A percentile compares a stretch with the other conserved stretches of the same genome.
These are phyloP conservation scores for Pythium volutum DNA, from an alignment of 352 stramenopile genomes.

Conservation along the genomic window DNA sequence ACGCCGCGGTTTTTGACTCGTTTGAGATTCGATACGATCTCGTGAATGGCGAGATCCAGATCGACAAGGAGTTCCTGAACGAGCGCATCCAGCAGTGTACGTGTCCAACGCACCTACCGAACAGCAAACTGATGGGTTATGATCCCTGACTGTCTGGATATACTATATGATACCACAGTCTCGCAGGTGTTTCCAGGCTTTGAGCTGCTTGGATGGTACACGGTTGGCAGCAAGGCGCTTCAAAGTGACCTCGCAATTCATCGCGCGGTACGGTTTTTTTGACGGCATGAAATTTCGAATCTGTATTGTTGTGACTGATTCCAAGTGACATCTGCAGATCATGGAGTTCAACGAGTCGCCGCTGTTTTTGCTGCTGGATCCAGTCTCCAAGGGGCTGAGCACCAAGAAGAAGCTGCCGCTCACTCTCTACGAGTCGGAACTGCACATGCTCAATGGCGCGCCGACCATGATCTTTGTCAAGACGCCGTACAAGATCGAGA, in stretches of 20 bases:
- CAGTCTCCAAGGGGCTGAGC: conserved; percentile 49
- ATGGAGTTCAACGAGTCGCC: conserved; percentile 89
- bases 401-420: conserved; percentile 89
- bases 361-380: conserved; percentile 76
- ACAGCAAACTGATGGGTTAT: background rate
- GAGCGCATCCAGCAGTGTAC: conserved; percentile 79
- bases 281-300: background rate
- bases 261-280: conserved; percentile 40
- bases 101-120: background rate
- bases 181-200: conserved; percentile 85
- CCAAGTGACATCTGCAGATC: conserved; percentile 33
- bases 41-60: conserved; percentile 47
- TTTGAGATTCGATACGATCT: conserved; percentile 87
- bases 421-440: conserved; percentile 80
- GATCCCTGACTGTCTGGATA: background rate
- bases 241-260: conserved; percentile 76
- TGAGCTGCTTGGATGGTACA: conserved; percentile 90
- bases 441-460: conserved; percentile 79
- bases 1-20: conserved; percentile 83
- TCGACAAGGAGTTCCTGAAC: conserved; percentile 82
- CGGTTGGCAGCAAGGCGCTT: conserved; percentile 63
- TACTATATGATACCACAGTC: conserved; percentile 29
- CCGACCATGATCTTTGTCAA: conserved; percentile 91
- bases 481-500: conserved; percentile 85
- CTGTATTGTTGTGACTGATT: background rate